Evolutionary conservation across 2,329 filamentous ascomycete species (phyloP), one percentile per base, ranked within the genome.

Genomic region (Moelleriella libera): DNA sequence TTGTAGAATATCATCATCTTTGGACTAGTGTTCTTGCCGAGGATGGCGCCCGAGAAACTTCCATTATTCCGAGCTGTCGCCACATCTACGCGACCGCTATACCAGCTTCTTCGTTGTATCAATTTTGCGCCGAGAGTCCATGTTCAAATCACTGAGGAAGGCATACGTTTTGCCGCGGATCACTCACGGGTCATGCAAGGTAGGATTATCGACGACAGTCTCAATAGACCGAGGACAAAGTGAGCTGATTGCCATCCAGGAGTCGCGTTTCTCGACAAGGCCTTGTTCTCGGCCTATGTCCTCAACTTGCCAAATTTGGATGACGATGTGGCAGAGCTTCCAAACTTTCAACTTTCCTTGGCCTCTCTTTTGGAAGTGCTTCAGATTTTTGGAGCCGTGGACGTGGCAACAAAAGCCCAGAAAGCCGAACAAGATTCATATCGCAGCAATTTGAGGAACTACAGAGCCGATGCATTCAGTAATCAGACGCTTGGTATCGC

Each of bases 181-280:
- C 86, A 96, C 59, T 82, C 85, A 9, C 82, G 87, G 52, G 86
- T 90, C 29, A 89, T 97, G 78, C 89, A 97, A 78, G 88, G 85
- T 85, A 69, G 47, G 51, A 45, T 51, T 5, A n/a, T 32, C 34
- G 2, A 4, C 32, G 11, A 7, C 21, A 2, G n/a, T n/a, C 6
- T 14, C 28, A 12, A 41, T 34, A 14, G 7, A 10, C 14, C 37
- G 45, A 7, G 11, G 41, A 11, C 41, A 34, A 14, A 6, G 44
- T 46, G 48, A 41, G 48, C 40, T 30, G 5, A 30, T 31, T 7
- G 21, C 39, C 10, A 37, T 37, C 7, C 28, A 66, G 63, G 67
- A 6, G 63, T 64, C 53, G 86, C 85, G 21, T 94, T 95, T 62
- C 79, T 97, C 48, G 86, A 94, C 63, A 90, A 86, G 61, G 76